Percentiles rank a stretch among this genome's conserved stretches.
Conservation (phyloP, 352 stramenopile genomes). For the Phytophthora ramorum region DNA sequence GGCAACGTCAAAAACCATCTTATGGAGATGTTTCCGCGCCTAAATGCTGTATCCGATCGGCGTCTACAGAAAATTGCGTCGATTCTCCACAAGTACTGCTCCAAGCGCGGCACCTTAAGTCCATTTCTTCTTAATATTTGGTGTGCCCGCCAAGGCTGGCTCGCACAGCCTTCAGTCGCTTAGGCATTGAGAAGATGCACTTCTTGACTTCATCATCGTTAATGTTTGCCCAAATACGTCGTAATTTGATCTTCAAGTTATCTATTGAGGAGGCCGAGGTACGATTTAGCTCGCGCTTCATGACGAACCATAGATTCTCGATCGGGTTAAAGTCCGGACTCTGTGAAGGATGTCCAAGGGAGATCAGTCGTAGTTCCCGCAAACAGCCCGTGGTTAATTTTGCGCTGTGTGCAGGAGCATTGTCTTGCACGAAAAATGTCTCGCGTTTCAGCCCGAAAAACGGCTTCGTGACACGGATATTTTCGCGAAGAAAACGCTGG, state of each 20-base stretch:
- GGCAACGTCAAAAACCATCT: constrained; percentile 33
- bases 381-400: too few species aligned
- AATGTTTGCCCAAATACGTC: neutral
- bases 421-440: constrained; percentile 12
- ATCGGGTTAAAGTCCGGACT: neutral
- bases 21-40: constrained; percentile 4
- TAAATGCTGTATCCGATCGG: neutral
- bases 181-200: neutral
- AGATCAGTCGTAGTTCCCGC: too few species aligned
- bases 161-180: neutral
- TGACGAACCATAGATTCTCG: neutral
- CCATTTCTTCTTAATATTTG: neutral
- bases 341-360: too few species aligned
- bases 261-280: neutral
- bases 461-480: constrained; percentile 2
- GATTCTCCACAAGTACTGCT: constrained; percentile 12
- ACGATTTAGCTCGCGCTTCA: constrained; percentile 1
- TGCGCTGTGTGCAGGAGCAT: constrained; percentile 3
- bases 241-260: neutral
- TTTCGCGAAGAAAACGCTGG: neutral
- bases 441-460: neutral
- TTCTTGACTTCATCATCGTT: neutral
- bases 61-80: constrained; percentile 18
- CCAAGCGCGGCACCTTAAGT: neutral
- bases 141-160: neutral